phyloP scores from a whole-genome alignment of 495 filamentous ascomycete genomes.

The Daldinia vernicosa region DNA sequence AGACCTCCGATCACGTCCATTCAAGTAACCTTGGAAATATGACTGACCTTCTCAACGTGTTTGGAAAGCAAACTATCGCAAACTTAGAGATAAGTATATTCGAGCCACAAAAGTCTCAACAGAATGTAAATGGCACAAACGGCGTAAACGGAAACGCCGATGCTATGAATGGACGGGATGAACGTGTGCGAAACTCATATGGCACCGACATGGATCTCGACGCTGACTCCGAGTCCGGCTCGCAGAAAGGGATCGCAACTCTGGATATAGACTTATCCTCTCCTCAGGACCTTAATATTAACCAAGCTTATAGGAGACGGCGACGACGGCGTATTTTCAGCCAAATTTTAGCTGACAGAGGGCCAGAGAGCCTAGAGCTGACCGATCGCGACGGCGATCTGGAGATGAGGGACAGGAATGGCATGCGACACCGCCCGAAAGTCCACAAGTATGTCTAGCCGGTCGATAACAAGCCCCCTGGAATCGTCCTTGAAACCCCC shows the following conservation, averaged over 20 bases:
- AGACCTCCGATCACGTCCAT: slow-evolving; percentile 53
- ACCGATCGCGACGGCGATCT: slow-evolving; percentile 45
- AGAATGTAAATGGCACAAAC: slow-evolving; percentile 37
- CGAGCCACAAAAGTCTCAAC: slow-evolving; percentile 19
- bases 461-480: background rate
- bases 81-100: slow-evolving; percentile 68
- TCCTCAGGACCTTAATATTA: slow-evolving; percentile 46
- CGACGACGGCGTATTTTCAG: slow-evolving; percentile 69
- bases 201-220: slow-evolving; percentile 13
- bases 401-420: slow-evolving; percentile 42
- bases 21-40: slow-evolving; percentile 68
- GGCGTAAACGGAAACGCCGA: slow-evolving; percentile 34
- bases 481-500: slow-evolving; percentile 1
- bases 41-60: slow-evolving; percentile 74
- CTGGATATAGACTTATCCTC: slow-evolving; percentile 69
- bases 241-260: slow-evolving; percentile 47
- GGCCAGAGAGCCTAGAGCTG: slow-evolving; percentile 42
- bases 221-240: slow-evolving; percentile 40
- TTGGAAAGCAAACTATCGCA: slow-evolving; percentile 82
- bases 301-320: slow-evolving; percentile 35
- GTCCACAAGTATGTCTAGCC: slow-evolving; percentile 65
- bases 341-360: slow-evolving; percentile 60
- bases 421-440: slow-evolving; percentile 59
- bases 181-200: slow-evolving; percentile 14
- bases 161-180: slow-evolving; percentile 32